Base-by-base conservation (phyloP, 208 protist genomes). In the Blastocrithidia nonstop region DNA sequence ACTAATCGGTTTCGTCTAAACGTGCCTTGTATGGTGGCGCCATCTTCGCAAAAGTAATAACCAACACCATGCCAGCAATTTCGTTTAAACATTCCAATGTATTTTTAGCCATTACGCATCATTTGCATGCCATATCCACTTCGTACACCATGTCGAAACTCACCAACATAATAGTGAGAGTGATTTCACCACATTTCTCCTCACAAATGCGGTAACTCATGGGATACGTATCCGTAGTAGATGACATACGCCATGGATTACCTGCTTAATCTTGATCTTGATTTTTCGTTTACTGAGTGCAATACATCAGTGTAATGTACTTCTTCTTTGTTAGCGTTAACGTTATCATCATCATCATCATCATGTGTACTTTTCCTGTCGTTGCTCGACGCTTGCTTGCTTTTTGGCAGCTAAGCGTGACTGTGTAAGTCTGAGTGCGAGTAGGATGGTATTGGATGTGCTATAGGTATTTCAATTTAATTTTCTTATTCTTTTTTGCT, bases 171-270 rank as follows among this genome's bases (percentile, higher is more conserved):
- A 57, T 80, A 85, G 9, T 50, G 31, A 35, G 16, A 11, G 29
- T 57, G 51, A 6, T 75, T 70, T 66, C 64, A 86, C 84, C 84
- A 93, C 15, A 89, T 31, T 43, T 77, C 71, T 2, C 84, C 84
- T 40, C 64, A 85, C 4, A 88, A n/a, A 43, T 89, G 79, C 17
- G 84, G 83, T 4, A 77, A 50, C 13, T 54, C 43, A 33, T 61
- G 48, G 2, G 63, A 68, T 4, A 61, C 81, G 57, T 88, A 88
- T 15, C 83, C 83, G 23, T 63, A 46, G 57, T 89, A 93, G 32
- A 77, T 62, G 32, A 72, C 64, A 55, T 70, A 66, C 33, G 25
- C 49, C 38, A n/a, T n/a, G n/a, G n/a, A n/a, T n/a, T n/a, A n/a
- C n/a, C n/a, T n/a, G n/a, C n/a, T n/a, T 35, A 27, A 32, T 3